A percentile compares a stretch with the other conserved stretches of the same genome.
phyloP scores from a whole-genome alignment of 2,329 filamentous ascomycete species.

The Colletotrichum paranaense region DNA sequence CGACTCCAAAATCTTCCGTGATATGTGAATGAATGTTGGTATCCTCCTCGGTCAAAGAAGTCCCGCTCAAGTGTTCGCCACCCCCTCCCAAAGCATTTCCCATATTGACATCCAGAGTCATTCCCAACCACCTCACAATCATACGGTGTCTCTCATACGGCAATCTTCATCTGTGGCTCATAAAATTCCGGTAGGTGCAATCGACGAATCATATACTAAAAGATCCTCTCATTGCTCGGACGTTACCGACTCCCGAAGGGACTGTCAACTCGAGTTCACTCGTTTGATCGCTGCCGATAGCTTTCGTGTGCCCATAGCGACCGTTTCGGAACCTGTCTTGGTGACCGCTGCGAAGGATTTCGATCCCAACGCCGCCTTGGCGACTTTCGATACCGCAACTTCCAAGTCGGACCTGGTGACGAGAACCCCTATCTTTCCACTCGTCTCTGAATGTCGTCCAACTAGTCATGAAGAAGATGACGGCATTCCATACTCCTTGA shows the following conservation, averaged over 20 bases:
- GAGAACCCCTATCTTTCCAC: conserved; percentile 34
- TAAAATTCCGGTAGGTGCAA: not conserved
- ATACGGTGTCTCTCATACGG: not conserved
- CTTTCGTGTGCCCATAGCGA: conserved; percentile 25
- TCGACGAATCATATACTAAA: conserved; percentile 23
- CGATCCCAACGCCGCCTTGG: conserved; percentile 11
- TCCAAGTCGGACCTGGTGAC: conserved; percentile 11
- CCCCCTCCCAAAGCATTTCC: not conserved
- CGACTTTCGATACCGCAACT: conserved; percentile 15
- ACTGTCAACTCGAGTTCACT: conserved; percentile 32
- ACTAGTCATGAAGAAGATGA: conserved; percentile 80
- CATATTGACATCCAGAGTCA: not conserved
- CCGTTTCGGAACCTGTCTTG: not conserved
- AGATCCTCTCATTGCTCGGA: conserved; percentile 25
- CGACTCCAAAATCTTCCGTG: not conserved
- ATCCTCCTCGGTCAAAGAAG: not conserved
- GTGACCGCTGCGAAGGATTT: conserved; percentile 2
- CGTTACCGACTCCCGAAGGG: conserved; percentile 6
- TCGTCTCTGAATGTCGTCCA: conserved; percentile 54
- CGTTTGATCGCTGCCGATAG: conserved; percentile 30
- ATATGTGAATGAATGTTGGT: not conserved
- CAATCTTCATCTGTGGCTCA: not conserved
- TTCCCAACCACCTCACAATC: not conserved
- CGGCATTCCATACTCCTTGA: conserved; percentile 83
- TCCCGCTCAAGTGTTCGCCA: not conserved